These are phyloP conservation scores for Ulota crispa DNA, from an alignment of 225 moss, liverwort and hornwort genomes.

Conservation along the genomic window DNA sequence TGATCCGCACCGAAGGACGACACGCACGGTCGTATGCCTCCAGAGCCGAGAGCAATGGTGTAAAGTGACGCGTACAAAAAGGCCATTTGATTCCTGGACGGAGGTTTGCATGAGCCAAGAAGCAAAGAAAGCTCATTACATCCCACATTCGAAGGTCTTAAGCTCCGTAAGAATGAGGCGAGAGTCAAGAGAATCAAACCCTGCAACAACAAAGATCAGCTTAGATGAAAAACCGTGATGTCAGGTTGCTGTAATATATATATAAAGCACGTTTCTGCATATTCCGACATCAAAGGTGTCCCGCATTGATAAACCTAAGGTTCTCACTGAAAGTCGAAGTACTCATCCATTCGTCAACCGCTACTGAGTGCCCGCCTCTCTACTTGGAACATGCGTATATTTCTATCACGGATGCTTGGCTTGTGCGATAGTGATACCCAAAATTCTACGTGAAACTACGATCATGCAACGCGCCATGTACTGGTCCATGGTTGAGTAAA, in stretches of 20 bases:
- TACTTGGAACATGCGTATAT: background rate
- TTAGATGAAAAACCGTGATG: background rate
- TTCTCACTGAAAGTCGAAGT: background rate
- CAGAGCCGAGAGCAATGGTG: constrained; percentile 55
- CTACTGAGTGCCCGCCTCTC: background rate
- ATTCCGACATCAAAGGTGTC: background rate
- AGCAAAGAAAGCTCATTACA: constrained; percentile 36
- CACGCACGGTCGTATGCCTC: constrained; percentile 62
- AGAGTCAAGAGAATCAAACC: constrained; percentile 52
- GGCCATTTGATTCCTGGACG: constrained; percentile 46
- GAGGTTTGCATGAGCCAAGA: constrained; percentile 36
- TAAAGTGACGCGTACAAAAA: constrained; percentile 46
- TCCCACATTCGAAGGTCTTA: constrained; percentile 38
- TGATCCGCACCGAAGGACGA: constrained; percentile 67
- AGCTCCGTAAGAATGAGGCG: constrained; percentile 25
- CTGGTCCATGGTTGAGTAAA: background rate
- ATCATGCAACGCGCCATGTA: background rate
- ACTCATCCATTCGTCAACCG: background rate
- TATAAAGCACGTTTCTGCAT: too few relatives aligned
- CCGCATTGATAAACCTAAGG: background rate
- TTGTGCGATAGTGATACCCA: background rate
- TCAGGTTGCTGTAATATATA: background rate
- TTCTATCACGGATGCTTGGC: background rate
- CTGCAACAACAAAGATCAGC: constrained; percentile 25
- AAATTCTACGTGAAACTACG: background rate